A percentile compares a stretch with the other conserved stretches of the same genome.
phyloP scores from a whole-genome alignment of 139 green algal genomes.

The Deuterostichococcus epilithicus region DNA sequence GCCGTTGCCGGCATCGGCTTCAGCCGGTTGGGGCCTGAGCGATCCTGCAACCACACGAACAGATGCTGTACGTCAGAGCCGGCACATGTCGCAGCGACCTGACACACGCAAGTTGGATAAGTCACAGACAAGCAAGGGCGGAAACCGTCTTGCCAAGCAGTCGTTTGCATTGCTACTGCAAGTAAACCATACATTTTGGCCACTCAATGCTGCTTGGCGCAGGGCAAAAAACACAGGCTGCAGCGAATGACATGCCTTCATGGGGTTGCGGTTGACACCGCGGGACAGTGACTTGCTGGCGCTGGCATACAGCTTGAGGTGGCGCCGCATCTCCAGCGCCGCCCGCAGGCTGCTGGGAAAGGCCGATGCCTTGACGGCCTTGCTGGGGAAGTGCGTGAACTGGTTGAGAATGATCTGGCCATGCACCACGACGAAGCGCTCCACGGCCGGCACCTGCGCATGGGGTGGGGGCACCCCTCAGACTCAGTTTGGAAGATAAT shows the following conservation, averaged over 20 bases:
- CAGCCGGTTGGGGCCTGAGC: slow-evolving; percentile 23
- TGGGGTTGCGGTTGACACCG: slow-evolving; percentile 66
- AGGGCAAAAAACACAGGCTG: too few relatives aligned
- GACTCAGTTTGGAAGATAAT: neutral
- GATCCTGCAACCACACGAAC: slow-evolving; percentile 35
- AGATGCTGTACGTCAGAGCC: too few relatives aligned
- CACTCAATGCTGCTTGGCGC: too few relatives aligned
- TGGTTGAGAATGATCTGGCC: slow-evolving; percentile 92
- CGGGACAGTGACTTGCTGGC: slow-evolving; percentile 23
- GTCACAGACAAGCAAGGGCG: too few relatives aligned
- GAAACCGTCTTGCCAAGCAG: too few relatives aligned
- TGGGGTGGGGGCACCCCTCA: neutral
- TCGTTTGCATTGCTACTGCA: too few relatives aligned
- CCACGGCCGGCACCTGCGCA: slow-evolving; percentile 55
- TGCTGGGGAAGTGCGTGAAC: slow-evolving; percentile 72
- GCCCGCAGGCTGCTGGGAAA: slow-evolving; percentile 70
- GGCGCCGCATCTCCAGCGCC: slow-evolving; percentile 64
- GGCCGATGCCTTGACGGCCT: slow-evolving; percentile 54
- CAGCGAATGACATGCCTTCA: slow-evolving; percentile 62
- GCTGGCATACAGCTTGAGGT: slow-evolving; percentile 82
- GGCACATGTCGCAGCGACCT: too few relatives aligned
- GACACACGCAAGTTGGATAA: too few relatives aligned
- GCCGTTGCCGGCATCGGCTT: slow-evolving; percentile 92
- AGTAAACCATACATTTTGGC: too few relatives aligned
- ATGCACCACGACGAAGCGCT: slow-evolving; percentile 90